A percentile compares a stretch with the other conserved stretches of the same genome.
These are phyloP conservation scores for Botrytis sinoallii DNA, from an alignment of 2,329 filamentous ascomycete genomes.

Conservation along the genomic window DNA sequence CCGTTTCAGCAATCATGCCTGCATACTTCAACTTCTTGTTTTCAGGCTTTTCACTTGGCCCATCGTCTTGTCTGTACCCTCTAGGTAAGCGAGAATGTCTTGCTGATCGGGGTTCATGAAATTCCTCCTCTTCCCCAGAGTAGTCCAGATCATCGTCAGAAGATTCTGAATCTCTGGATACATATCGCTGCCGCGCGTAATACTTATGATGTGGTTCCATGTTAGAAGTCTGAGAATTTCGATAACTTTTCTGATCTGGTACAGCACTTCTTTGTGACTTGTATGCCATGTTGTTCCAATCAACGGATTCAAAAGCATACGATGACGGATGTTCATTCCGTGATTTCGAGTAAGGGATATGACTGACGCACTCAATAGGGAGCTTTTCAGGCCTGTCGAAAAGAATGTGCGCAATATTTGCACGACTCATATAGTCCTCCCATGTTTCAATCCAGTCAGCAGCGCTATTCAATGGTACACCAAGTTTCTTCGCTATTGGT, in stretches of 20 bases:
- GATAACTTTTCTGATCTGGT: background rate
- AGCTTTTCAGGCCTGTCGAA: slow-evolving; percentile 10
- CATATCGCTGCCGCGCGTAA: background rate
- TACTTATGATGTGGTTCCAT: background rate
- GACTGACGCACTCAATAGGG: background rate
- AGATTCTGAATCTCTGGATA: background rate
- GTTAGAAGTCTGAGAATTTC: background rate
- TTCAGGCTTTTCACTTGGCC: background rate
- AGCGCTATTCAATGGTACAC: background rate
- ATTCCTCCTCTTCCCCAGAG: background rate
- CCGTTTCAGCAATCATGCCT: background rate
- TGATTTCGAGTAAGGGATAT: background rate
- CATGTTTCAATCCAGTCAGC: slow-evolving; percentile 7
- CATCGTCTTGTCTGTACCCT: background rate
- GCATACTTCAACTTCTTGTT: background rate
- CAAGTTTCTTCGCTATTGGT: background rate
- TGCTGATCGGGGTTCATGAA: background rate
- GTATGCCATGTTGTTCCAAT: background rate
- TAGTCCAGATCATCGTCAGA: background rate
- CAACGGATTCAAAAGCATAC: background rate
- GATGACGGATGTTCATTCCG: background rate
- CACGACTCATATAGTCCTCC: slow-evolving; percentile 4
- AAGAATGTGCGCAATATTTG: slow-evolving; percentile 2
- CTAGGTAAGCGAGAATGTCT: background rate
- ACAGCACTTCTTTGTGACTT: background rate